A percentile compares a stretch with the other conserved stretches of the same genome.
Conservation (phyloP, 352 stramenopile genomes). For the Phytophthora fragariae region DNA sequence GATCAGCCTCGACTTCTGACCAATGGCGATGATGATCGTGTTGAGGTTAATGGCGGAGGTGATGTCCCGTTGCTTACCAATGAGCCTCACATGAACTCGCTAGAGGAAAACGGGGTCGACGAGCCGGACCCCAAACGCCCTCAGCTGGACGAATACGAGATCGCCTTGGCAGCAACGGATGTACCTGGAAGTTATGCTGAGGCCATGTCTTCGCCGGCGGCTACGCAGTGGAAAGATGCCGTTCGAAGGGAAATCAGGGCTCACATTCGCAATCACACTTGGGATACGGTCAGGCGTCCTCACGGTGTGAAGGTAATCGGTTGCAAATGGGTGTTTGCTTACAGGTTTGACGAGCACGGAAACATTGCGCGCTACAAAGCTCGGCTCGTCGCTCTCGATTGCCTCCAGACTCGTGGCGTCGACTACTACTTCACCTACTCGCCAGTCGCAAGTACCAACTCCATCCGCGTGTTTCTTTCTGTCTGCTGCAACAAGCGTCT, state of each 20-base stretch:
- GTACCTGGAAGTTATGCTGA: conserved; percentile 6
- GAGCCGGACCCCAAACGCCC: conserved; percentile 11
- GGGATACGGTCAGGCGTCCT: conserved; percentile 7
- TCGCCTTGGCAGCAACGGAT: conserved; percentile 10
- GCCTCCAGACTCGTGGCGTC: conserved; percentile 22
- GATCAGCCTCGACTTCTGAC: background rate
- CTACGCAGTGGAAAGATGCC: conserved; percentile 23
- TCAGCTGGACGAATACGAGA: conserved; percentile 13
- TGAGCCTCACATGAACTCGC: background rate
- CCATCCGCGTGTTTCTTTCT: conserved; percentile 33
- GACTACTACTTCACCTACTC: conserved; percentile 41
- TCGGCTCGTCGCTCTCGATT: conserved; percentile 33
- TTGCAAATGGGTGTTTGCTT: conserved; percentile 40
- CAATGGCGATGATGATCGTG: conserved; percentile 3
- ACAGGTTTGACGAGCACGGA: conserved; percentile 26
- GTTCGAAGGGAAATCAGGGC: conserved; percentile 7
- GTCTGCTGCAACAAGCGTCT: conserved; percentile 25
- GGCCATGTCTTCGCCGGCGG: conserved; percentile 8
- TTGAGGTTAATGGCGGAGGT: background rate
- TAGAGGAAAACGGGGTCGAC: background rate
- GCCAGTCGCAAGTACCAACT: conserved; percentile 31
- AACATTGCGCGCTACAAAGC: conserved; percentile 40
- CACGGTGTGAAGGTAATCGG: conserved; percentile 25
- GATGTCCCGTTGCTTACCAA: background rate
- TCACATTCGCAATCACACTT: conserved; percentile 25